Base-by-base conservation (phyloP, 192 early-diverging fungal species). In the Backusella parvicylindrica region DNA sequence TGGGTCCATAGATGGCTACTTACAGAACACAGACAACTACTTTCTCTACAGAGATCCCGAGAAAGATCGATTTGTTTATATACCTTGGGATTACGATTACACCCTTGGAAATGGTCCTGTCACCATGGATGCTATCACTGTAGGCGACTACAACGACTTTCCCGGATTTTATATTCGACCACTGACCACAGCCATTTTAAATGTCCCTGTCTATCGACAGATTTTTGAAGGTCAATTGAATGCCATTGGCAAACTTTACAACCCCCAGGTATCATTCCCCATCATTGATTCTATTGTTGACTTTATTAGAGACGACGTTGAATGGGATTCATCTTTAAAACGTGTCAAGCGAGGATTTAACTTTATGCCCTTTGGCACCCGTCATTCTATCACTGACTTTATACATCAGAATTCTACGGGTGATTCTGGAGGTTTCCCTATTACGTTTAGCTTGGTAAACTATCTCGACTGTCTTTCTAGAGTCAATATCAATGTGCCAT, bases 11-110 rank as follows among this genome's bases (percentile, higher is more conserved):
- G 79, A 81, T 66, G 79, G 71, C 13, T 77, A 77, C 40, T 40
- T 77, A 15, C 66, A 71, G 18, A 81, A 81, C 15, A 31, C 53
- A 37, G 63, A 81, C 26, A 81, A 81, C 6, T 81, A 75, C 26
- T 81, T 65, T 43, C 38, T 81, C 16, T 81, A 81, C 33, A 73
- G 74, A 31, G 60, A 72, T 38, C 77, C 77, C 31, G 13, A 49
- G 11, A 32, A 76, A 26, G 43, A 65, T 18, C 26, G 64, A 8
- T 66, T 76, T 6, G 53, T 60, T 6, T 81, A 49, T 60, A 70
- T 81, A 6, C 66, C 53, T 9, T 77, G 72, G 67, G 79, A 81
- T 13, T 63, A 70, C 31, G 79, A 81, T 35, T 77, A 56, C 66
- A 56, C 66, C 0, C 31, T 81, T 56, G 79, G 79, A 26, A 81